phyloP scores from a whole-genome alignment of 75 land plant genomes.

The Cupressus sempervirens region DNA sequence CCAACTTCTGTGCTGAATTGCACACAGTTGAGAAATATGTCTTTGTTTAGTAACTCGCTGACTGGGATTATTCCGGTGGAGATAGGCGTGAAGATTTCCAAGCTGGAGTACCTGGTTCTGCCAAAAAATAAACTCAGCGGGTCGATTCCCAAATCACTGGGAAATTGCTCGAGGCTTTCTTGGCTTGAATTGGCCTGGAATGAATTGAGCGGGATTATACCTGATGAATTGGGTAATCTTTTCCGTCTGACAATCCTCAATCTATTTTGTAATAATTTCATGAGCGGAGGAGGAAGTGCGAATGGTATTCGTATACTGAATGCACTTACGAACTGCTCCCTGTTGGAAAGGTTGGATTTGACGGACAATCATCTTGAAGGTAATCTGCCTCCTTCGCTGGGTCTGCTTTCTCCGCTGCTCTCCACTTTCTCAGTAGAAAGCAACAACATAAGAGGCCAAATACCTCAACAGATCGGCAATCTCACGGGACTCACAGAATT shows the following conservation, averaged over 20 bases:
- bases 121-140: neutral
- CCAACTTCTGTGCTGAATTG: neutral
- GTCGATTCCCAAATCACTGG: constrained; percentile 13
- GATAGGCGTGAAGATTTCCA: neutral
- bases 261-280: neutral
- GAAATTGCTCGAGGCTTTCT: constrained; percentile 3
- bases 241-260: neutral
- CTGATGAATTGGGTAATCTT: constrained; percentile 17
- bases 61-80: neutral
- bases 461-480: no score
- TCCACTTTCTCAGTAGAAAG: no score
- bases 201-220: constrained; percentile 20
- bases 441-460: no score
- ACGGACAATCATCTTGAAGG: no score
- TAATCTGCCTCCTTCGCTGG: no score
- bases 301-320: neutral
- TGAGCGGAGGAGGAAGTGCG: neutral
- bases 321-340: neutral
- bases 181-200: constrained; percentile 10
- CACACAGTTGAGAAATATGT: neutral
- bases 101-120: neutral
- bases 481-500: no score
- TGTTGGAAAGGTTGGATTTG: constrained; percentile 7
- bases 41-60: neutral
- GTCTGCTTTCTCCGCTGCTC: no score